Conservation (phyloP, 2,329 filamentous ascomycete species). For the Epichloe hybrida region DNA sequence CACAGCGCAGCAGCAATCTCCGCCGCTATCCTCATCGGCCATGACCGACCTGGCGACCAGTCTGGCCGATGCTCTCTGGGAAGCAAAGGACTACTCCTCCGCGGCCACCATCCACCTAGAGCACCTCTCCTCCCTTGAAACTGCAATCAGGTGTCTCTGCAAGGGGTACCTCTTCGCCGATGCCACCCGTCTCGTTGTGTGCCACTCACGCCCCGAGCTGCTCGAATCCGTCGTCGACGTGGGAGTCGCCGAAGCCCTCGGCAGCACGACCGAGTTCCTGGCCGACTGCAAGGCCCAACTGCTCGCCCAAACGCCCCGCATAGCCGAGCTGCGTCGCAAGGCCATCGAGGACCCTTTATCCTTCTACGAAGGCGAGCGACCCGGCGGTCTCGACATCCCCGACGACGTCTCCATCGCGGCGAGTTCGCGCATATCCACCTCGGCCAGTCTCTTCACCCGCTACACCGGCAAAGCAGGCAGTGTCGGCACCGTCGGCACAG, state of each 20-base stretch:
- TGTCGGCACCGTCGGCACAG: conserved; percentile 56
- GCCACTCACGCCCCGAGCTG: conserved; percentile 46
- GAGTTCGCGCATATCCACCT: conserved; percentile 63
- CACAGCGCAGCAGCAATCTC: conserved; percentile 52
- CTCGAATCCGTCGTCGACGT: conserved; percentile 59
- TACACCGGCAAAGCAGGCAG: conserved; percentile 63
- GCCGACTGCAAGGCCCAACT: conserved; percentile 87
- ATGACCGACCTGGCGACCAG: conserved; percentile 55
- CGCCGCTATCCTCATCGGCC: conserved; percentile 45
- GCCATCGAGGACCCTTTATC: conserved; percentile 75
- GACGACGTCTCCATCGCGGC: conserved; percentile 89
- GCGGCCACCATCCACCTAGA: conserved; percentile 73
- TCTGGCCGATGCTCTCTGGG: conserved; percentile 66
- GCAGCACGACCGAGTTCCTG: conserved; percentile 75
- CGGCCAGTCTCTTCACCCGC: conserved; percentile 80
- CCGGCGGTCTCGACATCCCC: conserved; percentile 56
- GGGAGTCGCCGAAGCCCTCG: conserved; percentile 68
- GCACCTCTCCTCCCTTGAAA: conserved; percentile 59
- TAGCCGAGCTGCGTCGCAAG: conserved; percentile 67
- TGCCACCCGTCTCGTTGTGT: conserved; percentile 64
- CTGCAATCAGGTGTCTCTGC: conserved; percentile 66
- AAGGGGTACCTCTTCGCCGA: conserved; percentile 79
- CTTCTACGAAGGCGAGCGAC: conserved; percentile 71
- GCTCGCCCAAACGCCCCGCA: conserved; percentile 69
- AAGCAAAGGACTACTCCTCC: conserved; percentile 70